These are phyloP conservation scores for Pyrenopolyporus hunteri DNA, from an alignment of 495 filamentous ascomycete genomes.

Conservation along the genomic window DNA sequence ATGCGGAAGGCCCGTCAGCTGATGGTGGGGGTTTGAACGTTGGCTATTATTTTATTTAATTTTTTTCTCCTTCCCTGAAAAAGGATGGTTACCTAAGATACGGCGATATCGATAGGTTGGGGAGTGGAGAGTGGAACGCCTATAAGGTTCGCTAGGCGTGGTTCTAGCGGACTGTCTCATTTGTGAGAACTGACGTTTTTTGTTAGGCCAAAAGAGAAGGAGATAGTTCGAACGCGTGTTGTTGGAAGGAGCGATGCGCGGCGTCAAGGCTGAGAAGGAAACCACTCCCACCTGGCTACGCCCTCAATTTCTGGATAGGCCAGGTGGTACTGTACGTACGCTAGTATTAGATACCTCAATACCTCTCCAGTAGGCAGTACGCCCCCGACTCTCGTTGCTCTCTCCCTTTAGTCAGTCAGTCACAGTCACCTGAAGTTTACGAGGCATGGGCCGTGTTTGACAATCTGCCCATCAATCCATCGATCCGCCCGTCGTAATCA, in stretches of 20 bases:
- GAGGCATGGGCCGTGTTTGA: conserved; percentile 11
- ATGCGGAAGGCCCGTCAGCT: not conserved
- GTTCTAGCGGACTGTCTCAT: conserved; percentile 23
- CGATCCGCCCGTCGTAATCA: conserved; percentile 10
- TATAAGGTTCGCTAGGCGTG: conserved; percentile 13
- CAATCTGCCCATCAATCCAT: too few relatives aligned
- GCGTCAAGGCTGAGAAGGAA: conserved; percentile 12
- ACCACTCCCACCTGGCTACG: not conserved
- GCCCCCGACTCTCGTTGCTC: conserved; percentile 2
- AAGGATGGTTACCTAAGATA: too few relatives aligned
- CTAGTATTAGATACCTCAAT: too few relatives aligned
- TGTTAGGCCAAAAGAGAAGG: conserved; percentile 18
- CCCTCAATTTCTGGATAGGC: too few relatives aligned
- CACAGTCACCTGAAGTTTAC: not conserved
- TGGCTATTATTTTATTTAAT: not conserved
- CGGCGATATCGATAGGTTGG: conserved; percentile 1
- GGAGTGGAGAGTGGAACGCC: conserved; percentile 2
- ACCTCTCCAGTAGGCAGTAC: not conserved
- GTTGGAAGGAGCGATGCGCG: conserved; percentile 29
- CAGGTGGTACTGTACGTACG: too few relatives aligned
- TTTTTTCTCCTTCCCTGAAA: too few relatives aligned
- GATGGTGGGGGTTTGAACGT: conserved; percentile 19
- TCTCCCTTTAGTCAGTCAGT: conserved; percentile 10
- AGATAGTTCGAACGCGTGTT: conserved; percentile 33
- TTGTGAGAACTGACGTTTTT: conserved; percentile 27